Base-by-base conservation (phyloP, 2,329 filamentous ascomycete species). In the Macroventuria anomochaeta region DNA sequence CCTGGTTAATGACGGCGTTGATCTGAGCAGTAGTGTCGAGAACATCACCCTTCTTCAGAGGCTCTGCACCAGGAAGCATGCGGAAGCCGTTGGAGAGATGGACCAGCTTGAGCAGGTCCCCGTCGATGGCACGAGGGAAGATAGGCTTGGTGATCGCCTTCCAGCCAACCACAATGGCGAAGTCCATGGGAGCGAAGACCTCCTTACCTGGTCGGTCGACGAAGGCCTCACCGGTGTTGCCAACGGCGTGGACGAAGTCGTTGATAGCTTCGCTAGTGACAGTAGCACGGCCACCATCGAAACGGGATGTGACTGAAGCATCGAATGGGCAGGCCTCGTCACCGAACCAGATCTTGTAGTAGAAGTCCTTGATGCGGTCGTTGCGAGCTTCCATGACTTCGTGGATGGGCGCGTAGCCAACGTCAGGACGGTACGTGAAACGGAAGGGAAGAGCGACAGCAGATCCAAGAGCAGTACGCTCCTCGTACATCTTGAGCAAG, bases 131-230 rank as follows among this genome's bases (percentile, higher is more conserved):
- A 64, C 92, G 88, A 61, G 95, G 95, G 84, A 99, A 99, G 76
- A 99, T 99, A 12, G 95, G 95, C 83, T 97, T 97, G 10, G 93
- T 99, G 70, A 99, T 99, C 36, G 95, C 95, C 80, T 99, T 97
- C 93, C 93, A 97, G 58, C 93, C 93, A 43, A 96, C 89, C n/a
- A 97, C 93, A 63, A 97, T 96, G 62, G 93, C 93, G 69, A 96
- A 99, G 77, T 99, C 95, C 95, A 99, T 99, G 26, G 96, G 95
- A 7, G 95, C 95, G 66, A 89, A 93, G 61, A 97, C 90, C 58
- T 90, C 88, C 81, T 97, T 97, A 63, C 92, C 93, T 37, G 93
- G 93, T 40, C 93, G 86, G 69, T 97, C 93, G 46, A 99, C 93
- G 65, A 99, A 99, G 7, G 95, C 93, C 75, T 99, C 95, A 31